Evolutionary conservation across 805 yeast species (phyloP).

Genomic region (Suhomyces prunicola): DNA sequence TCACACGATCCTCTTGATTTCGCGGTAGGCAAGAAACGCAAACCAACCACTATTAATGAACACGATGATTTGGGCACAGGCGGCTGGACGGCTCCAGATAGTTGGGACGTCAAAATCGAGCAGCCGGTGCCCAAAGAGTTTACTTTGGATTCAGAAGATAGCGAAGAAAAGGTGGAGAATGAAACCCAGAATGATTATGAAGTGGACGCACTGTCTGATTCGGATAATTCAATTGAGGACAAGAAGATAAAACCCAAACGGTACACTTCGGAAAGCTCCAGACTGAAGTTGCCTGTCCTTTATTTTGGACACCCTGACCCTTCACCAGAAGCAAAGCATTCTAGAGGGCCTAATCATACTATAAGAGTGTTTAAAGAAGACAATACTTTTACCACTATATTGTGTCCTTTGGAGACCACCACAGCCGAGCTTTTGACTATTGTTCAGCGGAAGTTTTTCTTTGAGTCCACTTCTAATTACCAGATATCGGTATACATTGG

Average conservation of each 20-base stretch:
- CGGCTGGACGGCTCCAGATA: conserved; percentile 46
- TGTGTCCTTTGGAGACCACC: conserved; percentile 75
- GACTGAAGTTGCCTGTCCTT: conserved; percentile 25
- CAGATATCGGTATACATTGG: conserved; percentile 76
- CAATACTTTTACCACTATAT: conserved; percentile 79
- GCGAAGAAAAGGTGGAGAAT: conserved; percentile 8
- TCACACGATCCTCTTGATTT: not conserved
- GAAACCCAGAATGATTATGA: conserved; percentile 7
- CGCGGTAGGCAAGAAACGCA: not conserved
- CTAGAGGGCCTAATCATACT: conserved; percentile 40
- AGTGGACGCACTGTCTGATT: conserved; percentile 3
- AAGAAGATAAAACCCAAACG: not conserved
- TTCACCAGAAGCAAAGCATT: conserved; percentile 6
- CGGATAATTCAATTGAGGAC: not conserved
- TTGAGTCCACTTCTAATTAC: conserved; percentile 67
- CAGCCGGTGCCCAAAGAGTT: conserved; percentile 2
- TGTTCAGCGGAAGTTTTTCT: conserved; percentile 74
- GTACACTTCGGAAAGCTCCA: conserved; percentile 1
- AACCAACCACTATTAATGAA: conserved; percentile 2
- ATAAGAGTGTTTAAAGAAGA: conserved; percentile 80
- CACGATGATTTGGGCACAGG: conserved; percentile 9
- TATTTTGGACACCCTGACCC: conserved; percentile 19
- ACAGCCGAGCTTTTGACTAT: conserved; percentile 69
- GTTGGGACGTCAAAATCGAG: conserved; percentile 45
- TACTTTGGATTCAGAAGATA: conserved; percentile 15